Evolutionary conservation across 108 stramenopile genomes (phyloP), one percentile per base, ranked within the genome.

Genomic region (Cyclotella distinguenda): DNA sequence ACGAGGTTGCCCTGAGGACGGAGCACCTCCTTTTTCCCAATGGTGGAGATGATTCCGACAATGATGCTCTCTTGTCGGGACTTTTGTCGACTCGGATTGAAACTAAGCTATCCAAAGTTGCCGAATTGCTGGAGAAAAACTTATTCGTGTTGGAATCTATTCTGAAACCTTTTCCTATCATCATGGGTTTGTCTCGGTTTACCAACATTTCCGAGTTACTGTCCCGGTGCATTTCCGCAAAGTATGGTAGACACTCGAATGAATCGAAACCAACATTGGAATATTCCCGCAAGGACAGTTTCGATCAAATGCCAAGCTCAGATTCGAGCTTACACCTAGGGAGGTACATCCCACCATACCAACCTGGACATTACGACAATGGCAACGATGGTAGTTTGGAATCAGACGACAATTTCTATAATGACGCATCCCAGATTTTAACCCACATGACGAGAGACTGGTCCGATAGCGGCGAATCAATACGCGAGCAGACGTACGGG

Each of bases 391-490:
- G 49, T 22, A 43, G 59, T 19, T 43, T 38, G 26, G 46, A 66
- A 26, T 33, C 34, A 23, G 64, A 63, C 28, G 54, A 47, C 4
- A 26, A 36, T 18, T 35, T 80, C 22, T 93, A 93, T 39, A 83
- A 90, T 59, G 73, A 80, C 12, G 80, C 82, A 6, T 48, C 70
- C 5, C 87, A 88, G 68, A 68, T 90, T 5, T 52, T 86, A 35
- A 81, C 88, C 12, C 91, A 93, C 61, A 59, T 90, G 16, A 86
- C 82, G 7, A 70, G 91, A 34, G 91, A 93, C 56, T 93, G 91
- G 91, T 74, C 83, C 15, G 31, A 4, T 0, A 45, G 54, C 35
- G 91, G 88, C 25, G 19, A 45, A 39, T n/a, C 52, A 11, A 68
- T 86, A 30, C 72, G 88, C 21, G 19, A 60, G 11, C 44, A 48